Evolutionary conservation across 345 rosid genomes (phyloP).

Genomic region (Euphorbia pulcherrima): DNA sequence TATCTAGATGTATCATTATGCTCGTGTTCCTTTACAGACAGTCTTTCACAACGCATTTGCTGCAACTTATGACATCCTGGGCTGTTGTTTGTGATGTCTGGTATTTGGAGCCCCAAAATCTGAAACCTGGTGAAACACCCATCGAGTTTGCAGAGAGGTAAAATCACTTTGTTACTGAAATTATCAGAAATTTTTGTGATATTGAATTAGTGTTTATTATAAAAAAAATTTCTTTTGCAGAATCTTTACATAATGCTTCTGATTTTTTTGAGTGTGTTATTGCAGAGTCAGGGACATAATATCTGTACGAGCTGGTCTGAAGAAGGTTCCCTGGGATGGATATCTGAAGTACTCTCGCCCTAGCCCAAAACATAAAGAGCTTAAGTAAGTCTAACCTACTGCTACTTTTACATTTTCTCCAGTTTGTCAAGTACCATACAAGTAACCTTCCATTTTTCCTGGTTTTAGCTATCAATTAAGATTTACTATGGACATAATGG

Average conservation of each 20-base stretch:
- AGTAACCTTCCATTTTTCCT: not conserved
- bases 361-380: constrained; percentile 88
- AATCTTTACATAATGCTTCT: not conserved
- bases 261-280: constrained; percentile 9
- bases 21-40: constrained; percentile 53
- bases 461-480: not conserved
- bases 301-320: constrained; percentile 86
- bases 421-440: not conserved
- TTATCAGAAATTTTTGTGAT: not conserved
- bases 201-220: not conserved
- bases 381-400: constrained; percentile 57
- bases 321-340: constrained; percentile 99
- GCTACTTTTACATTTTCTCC: not conserved
- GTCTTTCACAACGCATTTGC: constrained; percentile 92
- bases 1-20: not conserved
- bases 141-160: constrained; percentile 99
- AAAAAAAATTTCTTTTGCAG: not conserved
- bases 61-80: constrained; percentile 99
- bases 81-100: constrained; percentile 99
- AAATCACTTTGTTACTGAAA: constrained; percentile 6
- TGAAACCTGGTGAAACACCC: constrained; percentile 79
- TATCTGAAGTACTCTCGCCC: constrained; percentile 93
- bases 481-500: not conserved
- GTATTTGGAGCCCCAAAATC: constrained; percentile 91
- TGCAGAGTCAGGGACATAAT: constrained; percentile 88